A percentile compares a stretch with the other conserved stretches of the same genome.
These are phyloP conservation scores for Glaciozyma martinii DNA, from an alignment of 768 basidiomycete genomes.

Conservation along the genomic window DNA sequence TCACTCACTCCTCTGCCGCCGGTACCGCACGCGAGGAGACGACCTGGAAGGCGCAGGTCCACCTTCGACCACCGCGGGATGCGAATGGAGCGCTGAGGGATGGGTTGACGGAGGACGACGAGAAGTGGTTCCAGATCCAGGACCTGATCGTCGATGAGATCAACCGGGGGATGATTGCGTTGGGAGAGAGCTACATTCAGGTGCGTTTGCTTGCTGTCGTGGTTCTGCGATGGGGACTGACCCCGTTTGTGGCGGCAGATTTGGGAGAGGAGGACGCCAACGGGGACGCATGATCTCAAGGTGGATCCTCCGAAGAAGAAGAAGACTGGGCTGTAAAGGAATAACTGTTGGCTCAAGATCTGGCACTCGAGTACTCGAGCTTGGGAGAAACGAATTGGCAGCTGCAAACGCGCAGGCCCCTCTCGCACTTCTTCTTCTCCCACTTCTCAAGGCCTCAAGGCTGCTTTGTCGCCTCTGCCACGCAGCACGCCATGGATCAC, in stretches of 20 bases:
- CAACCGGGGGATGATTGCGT: slow-evolving; percentile 94
- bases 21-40: slow-evolving; percentile 92
- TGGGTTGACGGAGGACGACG: slow-evolving; percentile 54
- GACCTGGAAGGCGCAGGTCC: slow-evolving; percentile 85
- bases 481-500: no score
- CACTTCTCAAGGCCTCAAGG: no score
- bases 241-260: slow-evolving; percentile 1
- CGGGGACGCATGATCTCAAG: slow-evolving; percentile 4
- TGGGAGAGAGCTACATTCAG: slow-evolving; percentile 94
- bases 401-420: no score
- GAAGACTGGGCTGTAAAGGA: background rate
- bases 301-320: slow-evolving; percentile 20
- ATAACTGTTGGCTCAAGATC: background rate
- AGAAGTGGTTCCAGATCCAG: slow-evolving; percentile 94
- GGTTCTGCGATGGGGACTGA: background rate
- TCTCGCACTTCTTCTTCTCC: no score
- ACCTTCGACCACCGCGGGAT: slow-evolving; percentile 45
- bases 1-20: slow-evolving; percentile 87
- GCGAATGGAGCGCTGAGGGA: slow-evolving; percentile 43
- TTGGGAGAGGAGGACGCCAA: slow-evolving; percentile 25
- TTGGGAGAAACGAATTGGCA: no score
- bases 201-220: slow-evolving; percentile 42
- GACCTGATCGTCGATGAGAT: slow-evolving; percentile 94
- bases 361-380: no score
- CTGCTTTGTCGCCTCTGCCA: no score